Evolutionary conservation across 495 filamentous ascomycete species (phyloP).

Genomic region (Cladorrhinum samala): DNA sequence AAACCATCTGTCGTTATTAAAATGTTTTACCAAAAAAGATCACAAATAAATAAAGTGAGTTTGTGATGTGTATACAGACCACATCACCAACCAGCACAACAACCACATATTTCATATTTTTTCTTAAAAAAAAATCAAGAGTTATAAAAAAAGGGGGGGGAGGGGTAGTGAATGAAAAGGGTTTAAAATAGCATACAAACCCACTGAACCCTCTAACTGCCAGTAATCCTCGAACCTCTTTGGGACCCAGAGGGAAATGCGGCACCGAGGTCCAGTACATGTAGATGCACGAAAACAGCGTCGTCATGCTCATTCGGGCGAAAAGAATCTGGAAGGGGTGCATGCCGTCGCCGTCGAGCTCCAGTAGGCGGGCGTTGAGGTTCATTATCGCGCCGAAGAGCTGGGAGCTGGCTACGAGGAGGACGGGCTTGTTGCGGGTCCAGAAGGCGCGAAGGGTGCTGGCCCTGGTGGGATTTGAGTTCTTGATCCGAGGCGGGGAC

Average conservation of each 20-base stretch:
- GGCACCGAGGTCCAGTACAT: slow-evolving; percentile 66
- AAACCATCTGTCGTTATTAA: not conserved
- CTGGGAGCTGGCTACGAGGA: slow-evolving; percentile 69
- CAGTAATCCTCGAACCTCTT: slow-evolving; percentile 59
- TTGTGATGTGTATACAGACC: too few species aligned
- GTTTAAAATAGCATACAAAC: slow-evolving; percentile 50
- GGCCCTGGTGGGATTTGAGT: not conserved
- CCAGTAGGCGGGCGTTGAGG: slow-evolving; percentile 70
- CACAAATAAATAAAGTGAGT: too few species aligned
- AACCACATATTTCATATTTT: too few species aligned
- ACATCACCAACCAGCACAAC: too few species aligned
- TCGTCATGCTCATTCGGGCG: slow-evolving; percentile 73
- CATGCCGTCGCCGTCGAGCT: slow-evolving; percentile 66
- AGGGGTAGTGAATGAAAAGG: not conserved
- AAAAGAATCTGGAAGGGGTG: slow-evolving; percentile 90
- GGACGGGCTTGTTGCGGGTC: slow-evolving; percentile 62
- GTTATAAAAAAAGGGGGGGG: not conserved
- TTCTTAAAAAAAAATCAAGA: too few species aligned
- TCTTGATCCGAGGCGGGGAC: not conserved
- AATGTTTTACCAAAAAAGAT: not conserved
- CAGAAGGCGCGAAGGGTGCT: slow-evolving; percentile 19
- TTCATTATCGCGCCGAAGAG: slow-evolving; percentile 89
- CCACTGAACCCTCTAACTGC: slow-evolving; percentile 64
- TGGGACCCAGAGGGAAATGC: slow-evolving; percentile 63
- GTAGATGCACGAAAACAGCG: slow-evolving; percentile 59